Conservation (phyloP, 148 eudicot species). For the Diospyros kaki region DNA sequence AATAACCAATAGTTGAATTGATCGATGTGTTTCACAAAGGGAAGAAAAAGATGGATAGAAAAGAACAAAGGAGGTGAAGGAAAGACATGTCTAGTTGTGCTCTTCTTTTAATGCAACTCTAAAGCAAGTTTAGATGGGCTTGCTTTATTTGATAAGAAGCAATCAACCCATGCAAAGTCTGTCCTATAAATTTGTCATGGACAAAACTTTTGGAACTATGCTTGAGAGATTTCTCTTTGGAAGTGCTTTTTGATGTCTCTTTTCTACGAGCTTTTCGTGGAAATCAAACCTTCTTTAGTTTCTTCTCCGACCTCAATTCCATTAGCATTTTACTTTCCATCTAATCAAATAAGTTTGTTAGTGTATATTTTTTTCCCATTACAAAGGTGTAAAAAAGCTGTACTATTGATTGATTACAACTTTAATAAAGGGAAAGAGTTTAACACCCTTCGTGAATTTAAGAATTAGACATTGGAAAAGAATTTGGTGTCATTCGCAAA, state of each 20-base stretch:
- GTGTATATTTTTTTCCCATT: too few relatives aligned
- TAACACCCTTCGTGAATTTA: too few relatives aligned
- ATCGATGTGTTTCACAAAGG: slow-evolving; percentile 5
- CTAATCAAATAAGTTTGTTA: slow-evolving; percentile 1
- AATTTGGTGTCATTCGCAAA: too few relatives aligned
- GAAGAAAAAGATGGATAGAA: slow-evolving; percentile 4
- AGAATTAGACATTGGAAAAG: too few relatives aligned
- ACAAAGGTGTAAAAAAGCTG: too few relatives aligned
- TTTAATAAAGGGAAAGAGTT: too few relatives aligned
- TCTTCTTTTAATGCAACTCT: slow-evolving; percentile 27
- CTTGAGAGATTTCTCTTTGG: slow-evolving; percentile 12
- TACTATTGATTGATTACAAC: too few relatives aligned
- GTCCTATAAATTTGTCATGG: slow-evolving; percentile 2
- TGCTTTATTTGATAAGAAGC: slow-evolving; percentile 11
- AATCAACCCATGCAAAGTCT: not conserved
- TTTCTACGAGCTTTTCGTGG: slow-evolving; percentile 13
- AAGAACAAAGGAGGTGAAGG: slow-evolving; percentile 11
- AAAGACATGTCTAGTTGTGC: slow-evolving; percentile 15
- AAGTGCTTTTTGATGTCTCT: slow-evolving; percentile 16
- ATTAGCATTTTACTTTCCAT: slow-evolving; percentile 6
- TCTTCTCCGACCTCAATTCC: slow-evolving; percentile 6
- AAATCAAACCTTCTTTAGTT: not conserved
- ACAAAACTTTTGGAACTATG: slow-evolving; percentile 11
- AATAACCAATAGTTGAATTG: not conserved
- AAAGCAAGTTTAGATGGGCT: slow-evolving; percentile 20